phyloP scores from a whole-genome alignment of 139 green algal species.

The Trebouxia sp. region DNA sequence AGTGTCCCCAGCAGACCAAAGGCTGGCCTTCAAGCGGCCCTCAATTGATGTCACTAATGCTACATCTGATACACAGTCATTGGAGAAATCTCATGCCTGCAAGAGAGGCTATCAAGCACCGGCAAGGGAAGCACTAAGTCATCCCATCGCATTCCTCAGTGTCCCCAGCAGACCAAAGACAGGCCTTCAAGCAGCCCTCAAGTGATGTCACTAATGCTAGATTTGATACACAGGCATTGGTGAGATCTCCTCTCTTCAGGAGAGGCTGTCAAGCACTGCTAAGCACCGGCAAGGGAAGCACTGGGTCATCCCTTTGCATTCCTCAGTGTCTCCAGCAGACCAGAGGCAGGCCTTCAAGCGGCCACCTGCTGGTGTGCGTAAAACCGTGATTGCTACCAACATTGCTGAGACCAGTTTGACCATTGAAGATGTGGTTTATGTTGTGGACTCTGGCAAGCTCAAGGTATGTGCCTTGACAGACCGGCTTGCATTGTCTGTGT shows the following conservation, averaged over 20 bases:
- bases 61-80: too few species aligned
- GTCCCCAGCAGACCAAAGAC: constrained; percentile 38
- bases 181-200: constrained; percentile 39
- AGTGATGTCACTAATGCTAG: too few species aligned
- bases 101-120: not conserved
- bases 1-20: too few species aligned
- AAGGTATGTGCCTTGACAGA: too few species aligned
- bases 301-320: constrained; percentile 61
- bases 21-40: too few species aligned
- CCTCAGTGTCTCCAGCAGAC: constrained; percentile 43
- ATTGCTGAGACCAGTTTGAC: constrained; percentile 97
- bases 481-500: too few species aligned
- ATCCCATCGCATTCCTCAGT: constrained; percentile 57
- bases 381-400: constrained; percentile 95
- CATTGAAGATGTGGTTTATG: constrained; percentile 94
- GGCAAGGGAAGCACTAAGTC: constrained; percentile 33
- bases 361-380: constrained; percentile 60
- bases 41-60: too few species aligned
- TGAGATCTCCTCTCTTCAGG: constrained; percentile 70
- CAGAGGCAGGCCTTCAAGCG: constrained; percentile 39
- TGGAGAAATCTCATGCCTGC: too few species aligned
- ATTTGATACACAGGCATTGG: constrained; percentile 74
- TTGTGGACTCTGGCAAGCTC: constrained; percentile 85
- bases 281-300: constrained; percentile 20
- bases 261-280: constrained; percentile 47